Conservation (phyloP, 306 rosid genomes). For the Acacia melanoxylon region DNA sequence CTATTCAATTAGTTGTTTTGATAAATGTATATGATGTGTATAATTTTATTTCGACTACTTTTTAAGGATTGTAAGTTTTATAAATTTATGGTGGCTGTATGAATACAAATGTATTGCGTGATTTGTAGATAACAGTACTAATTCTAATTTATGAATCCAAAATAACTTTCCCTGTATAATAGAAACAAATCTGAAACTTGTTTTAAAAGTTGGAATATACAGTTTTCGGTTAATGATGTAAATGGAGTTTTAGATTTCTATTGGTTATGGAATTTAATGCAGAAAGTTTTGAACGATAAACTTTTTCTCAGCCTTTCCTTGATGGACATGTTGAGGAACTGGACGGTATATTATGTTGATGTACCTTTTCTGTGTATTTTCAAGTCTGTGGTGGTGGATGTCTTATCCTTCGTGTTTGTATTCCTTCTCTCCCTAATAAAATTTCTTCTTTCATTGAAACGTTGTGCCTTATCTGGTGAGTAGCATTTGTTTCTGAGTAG, state of each 20-base stretch:
- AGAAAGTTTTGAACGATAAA: neutral
- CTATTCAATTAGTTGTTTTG: conserved; percentile 28
- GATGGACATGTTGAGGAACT: neutral
- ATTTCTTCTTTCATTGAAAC: neutral
- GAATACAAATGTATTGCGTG: neutral
- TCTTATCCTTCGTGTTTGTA: neutral
- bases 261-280: neutral
- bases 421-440: neutral
- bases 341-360: neutral
- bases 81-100: neutral
- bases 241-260: neutral
- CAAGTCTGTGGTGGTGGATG: neutral
- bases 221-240: neutral
- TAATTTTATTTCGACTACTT: neutral
- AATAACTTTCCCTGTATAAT: neutral
- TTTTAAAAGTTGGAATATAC: neutral
- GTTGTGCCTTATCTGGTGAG: neutral
- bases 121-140: neutral
- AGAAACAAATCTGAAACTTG: neutral
- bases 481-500: neutral
- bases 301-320: neutral
- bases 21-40: neutral
- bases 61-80: conserved; percentile 21
- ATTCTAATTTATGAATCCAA: neutral
- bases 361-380: neutral